These are phyloP conservation scores for Sugiyamaella xylanicola DNA, from an alignment of 1,139 yeast species.

Conservation along the genomic window DNA sequence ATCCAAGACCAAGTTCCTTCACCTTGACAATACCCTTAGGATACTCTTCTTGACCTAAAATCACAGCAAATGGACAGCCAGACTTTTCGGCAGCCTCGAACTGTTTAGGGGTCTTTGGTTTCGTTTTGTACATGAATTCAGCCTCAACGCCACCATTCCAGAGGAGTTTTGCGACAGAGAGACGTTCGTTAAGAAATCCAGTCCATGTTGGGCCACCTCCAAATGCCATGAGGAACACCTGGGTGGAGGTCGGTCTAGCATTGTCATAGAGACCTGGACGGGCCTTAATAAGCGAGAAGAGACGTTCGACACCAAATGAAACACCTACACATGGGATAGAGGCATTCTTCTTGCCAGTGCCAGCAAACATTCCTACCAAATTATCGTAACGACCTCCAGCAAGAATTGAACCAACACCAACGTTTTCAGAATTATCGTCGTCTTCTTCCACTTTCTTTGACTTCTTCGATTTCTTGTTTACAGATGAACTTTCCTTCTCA, in stretches of 20 bases:
- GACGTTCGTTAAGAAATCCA: conserved; percentile 89
- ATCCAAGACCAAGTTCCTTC: conserved; percentile 86
- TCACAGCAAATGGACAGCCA: conserved; percentile 89
- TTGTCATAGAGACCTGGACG: conserved; percentile 59
- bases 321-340: conserved; percentile 97
- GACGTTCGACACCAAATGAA: conserved; percentile 94
- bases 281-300: conserved; percentile 84
- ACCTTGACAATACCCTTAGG: conserved; percentile 79
- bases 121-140: conserved; percentile 86
- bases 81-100: conserved; percentile 96
- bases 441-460: conserved; percentile 49
- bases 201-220: conserved; percentile 98
- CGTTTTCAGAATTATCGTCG: conserved; percentile 94
- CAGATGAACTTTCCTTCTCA: conserved; percentile 19
- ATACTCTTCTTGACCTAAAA: conserved; percentile 92
- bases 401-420: conserved; percentile 97
- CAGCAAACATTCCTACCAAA: conserved; percentile 93
- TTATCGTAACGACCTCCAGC: conserved; percentile 99
- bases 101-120: conserved; percentile 93
- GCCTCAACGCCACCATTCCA: conserved; percentile 91
- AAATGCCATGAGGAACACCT: conserved; percentile 94
- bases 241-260: conserved; percentile 82
- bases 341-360: conserved; percentile 61
- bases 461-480: conserved; percentile 35
- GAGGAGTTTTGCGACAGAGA: conserved; percentile 74